phyloP scores from a whole-genome alignment of 257 asterid species.

The Solanum corneliomulleri region DNA sequence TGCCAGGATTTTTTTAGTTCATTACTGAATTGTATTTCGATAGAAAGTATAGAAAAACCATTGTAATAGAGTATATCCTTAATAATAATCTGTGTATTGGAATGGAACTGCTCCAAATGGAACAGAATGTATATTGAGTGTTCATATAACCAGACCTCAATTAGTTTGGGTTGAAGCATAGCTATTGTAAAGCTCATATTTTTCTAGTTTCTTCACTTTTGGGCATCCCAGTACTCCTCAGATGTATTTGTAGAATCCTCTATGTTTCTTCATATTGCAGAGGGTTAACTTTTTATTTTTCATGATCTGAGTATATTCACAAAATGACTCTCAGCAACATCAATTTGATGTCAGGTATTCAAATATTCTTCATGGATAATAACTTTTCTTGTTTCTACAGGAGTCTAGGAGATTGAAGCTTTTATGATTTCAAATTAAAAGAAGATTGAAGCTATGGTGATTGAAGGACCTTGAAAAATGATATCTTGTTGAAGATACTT shows the following conservation, averaged over 20 bases:
- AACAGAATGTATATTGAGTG: neutral
- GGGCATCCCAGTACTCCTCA: neutral
- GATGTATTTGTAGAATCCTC: neutral
- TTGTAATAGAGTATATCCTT: neutral
- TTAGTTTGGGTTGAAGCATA: neutral
- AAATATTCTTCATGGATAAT: neutral
- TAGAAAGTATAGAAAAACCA: neutral
- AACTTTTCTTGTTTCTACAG: neutral
- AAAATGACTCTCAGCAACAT: neutral
- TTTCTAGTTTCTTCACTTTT: conserved; percentile 1
- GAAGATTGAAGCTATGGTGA: conserved; percentile 5
- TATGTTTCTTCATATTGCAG: neutral
- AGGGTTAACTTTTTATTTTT: neutral
- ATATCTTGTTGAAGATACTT: conserved; percentile 55
- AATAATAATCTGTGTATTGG: neutral
- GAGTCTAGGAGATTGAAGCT: neutral
- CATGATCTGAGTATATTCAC: neutral
- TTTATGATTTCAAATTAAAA: conserved; percentile 5
- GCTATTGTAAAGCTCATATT: neutral
- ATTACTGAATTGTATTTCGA: neutral
- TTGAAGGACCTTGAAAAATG: conserved; percentile 51
- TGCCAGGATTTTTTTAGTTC: neutral
- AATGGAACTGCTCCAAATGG: neutral
- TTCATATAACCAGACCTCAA: neutral
- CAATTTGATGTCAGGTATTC: neutral